These are phyloP conservation scores for Suaeda aralocaspica DNA, from an alignment of 148 eudicot genomes.

Conservation along the genomic window DNA sequence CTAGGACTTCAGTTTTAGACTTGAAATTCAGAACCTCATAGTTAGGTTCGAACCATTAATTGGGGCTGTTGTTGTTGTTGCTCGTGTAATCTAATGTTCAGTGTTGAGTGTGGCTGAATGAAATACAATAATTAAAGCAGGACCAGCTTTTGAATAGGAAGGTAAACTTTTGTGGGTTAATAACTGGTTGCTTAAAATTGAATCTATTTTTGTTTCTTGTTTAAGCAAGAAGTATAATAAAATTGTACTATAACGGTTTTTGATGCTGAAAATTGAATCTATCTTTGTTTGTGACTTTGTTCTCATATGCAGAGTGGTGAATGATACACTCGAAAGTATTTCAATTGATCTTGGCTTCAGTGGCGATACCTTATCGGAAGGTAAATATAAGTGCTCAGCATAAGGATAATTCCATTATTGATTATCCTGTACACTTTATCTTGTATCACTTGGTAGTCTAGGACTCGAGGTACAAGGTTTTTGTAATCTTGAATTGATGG, in stretches of 20 bases:
- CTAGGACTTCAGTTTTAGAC: too few species aligned
- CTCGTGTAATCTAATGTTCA: too few species aligned
- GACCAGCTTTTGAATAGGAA: not conserved
- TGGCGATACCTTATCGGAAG: conserved; percentile 81
- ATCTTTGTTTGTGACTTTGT: conserved; percentile 26
- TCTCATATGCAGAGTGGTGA: conserved; percentile 67
- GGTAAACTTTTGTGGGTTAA: not conserved
- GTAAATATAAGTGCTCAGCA: conserved; percentile 32
- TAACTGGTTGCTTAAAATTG: too few species aligned
- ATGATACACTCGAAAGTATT: conserved; percentile 82
- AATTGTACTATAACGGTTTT: not conserved
- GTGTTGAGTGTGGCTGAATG: too few species aligned
- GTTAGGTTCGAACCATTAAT: too few species aligned
- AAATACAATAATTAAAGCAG: too few species aligned
- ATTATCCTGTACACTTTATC: not conserved
- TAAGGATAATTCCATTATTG: not conserved
- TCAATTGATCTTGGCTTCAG: conserved; percentile 76
- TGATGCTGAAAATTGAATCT: conserved; percentile 3
- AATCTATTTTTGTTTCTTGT: too few species aligned
- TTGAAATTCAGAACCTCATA: too few species aligned
- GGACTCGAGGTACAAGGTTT: too few species aligned
- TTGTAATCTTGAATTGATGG: not conserved
- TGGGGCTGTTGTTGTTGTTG: too few species aligned
- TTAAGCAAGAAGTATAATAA: not conserved
- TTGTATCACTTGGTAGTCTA: conserved; percentile 1